These are phyloP conservation scores for Phytopythium delawarense DNA, from an alignment of 352 stramenopile genomes.

Conservation along the genomic window DNA sequence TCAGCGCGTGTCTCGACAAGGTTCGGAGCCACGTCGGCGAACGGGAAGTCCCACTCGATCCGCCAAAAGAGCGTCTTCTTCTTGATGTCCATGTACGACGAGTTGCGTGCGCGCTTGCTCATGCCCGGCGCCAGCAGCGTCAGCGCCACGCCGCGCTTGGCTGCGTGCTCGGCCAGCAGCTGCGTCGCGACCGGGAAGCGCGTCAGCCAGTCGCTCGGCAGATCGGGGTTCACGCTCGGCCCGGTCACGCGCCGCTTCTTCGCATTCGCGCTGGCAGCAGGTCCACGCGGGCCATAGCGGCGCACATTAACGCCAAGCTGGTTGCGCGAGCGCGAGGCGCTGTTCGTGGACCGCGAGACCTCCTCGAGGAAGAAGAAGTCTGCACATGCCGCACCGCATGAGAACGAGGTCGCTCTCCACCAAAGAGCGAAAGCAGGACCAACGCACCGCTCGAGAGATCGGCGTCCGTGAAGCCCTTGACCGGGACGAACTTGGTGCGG, in stretches of 20 bases:
- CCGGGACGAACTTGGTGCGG: conserved; percentile 70
- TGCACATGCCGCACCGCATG: conserved; percentile 11
- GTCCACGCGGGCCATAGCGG: conserved; percentile 27
- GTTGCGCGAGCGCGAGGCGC: conserved; percentile 31
- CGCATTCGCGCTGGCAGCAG: conserved; percentile 2
- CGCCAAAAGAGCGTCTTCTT: conserved; percentile 62
- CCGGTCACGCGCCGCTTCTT: conserved; percentile 24
- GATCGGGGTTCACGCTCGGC: conserved; percentile 46
- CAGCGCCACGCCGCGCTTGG: conserved; percentile 60
- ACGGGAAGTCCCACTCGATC: conserved; percentile 74
- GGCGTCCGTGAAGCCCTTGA: conserved; percentile 72
- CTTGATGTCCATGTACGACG: conserved; percentile 72
- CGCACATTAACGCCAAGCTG: conserved; percentile 35
- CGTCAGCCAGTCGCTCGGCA: conserved; percentile 62
- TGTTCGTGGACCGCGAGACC: conserved; percentile 52
- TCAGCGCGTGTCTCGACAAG: conserved; percentile 46
- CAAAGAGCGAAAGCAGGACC: not conserved
- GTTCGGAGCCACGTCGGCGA: conserved; percentile 35
- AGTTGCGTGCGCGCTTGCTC: conserved; percentile 74
- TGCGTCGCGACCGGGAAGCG: conserved; percentile 71
- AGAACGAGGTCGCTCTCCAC: not conserved
- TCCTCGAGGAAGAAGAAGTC: conserved; percentile 81
- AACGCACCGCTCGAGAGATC: conserved; percentile 66
- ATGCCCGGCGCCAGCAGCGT: conserved; percentile 76
- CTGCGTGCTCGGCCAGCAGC: conserved; percentile 59